phyloP scores from a whole-genome alignment of 345 rosid genomes.

The Pelargonium nanum region DNA sequence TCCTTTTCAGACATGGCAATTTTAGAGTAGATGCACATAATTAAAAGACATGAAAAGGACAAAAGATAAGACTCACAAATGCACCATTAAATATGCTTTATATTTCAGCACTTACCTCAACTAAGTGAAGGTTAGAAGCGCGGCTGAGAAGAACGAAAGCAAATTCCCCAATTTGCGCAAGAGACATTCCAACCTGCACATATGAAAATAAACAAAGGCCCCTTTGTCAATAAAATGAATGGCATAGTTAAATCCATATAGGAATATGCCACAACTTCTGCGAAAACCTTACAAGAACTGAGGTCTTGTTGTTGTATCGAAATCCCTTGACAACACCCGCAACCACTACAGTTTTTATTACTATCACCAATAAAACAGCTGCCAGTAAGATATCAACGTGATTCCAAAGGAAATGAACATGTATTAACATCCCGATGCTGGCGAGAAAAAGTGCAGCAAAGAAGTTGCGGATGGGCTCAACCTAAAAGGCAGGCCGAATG shows the following conservation, averaged over 20 bases:
- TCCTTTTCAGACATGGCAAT: too few species aligned
- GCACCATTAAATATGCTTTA: background rate
- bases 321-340: conserved; percentile 67
- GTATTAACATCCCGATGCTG: conserved; percentile 85
- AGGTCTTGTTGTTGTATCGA: conserved; percentile 79
- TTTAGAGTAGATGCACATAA: too few species aligned
- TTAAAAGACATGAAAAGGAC: too few species aligned
- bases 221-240: background rate
- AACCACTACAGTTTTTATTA: conserved; percentile 59
- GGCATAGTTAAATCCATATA: background rate
- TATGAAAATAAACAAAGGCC: conserved; percentile 14
- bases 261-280: background rate
- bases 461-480: conserved; percentile 89
- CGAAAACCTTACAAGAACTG: conserved; percentile 58
- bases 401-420: conserved; percentile 87
- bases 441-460: conserved; percentile 93
- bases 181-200: conserved; percentile 78
- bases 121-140: conserved; percentile 90
- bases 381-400: conserved; percentile 83
- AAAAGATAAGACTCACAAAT: too few species aligned
- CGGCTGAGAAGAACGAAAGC: conserved; percentile 95
- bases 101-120: conserved; percentile 50
- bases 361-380: conserved; percentile 67
- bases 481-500: conserved; percentile 25
- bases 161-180: conserved; percentile 96